Base-by-base conservation (phyloP, 345 rosid species). In the Microthlaspi erraticum region DNA sequence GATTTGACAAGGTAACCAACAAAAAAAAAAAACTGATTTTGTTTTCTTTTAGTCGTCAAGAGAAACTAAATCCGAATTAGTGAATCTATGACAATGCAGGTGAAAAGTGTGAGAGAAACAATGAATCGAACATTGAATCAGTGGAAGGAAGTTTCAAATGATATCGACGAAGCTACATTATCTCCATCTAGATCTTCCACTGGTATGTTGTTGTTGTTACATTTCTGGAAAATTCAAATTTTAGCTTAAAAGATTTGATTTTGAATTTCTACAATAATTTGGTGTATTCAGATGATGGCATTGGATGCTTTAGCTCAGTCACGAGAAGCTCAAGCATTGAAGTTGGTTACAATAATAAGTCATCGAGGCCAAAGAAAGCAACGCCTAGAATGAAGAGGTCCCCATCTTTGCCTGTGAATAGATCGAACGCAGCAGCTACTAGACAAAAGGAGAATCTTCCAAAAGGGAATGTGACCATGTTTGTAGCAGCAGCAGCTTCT, bases 51-150 rank as follows among this genome's bases (percentile, higher is more conserved):
- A n/a, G n/a, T n/a, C 29, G 45, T 66, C 17, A 38, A 3, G 9
- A 56, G 37, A 49, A 39, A 58, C 43, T 26, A 20, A 51, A 41
- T 58, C 39, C 5, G 56, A 31, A 8, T 57, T 38, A 53, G 39
- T 37, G 59, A 11, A 61, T 45, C 5, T 8, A 1, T 2, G 1
- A 44, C 49, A 59, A 57, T 70, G 71, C 19, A 76, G 98, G 91
- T 93, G 45, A 93, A 91, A 75, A 79, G 83, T 66, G 98, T 93
- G 10, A 81, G 98, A 45, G 97, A 93, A 70, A 86, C 92, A 20
- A 91, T 93, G 96, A 88, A 87, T 76, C 82, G 84, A 49, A 74
- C 90, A 13, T 39, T 91, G 84, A 88, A 80, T 54, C 62, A 82
- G 36, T 93, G 98, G 98, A 93, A 87, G 78, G 83, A 77, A 43